Conservation (phyloP, 1,139 yeast genomes). For the Yamadazyma epiphylla region DNA sequence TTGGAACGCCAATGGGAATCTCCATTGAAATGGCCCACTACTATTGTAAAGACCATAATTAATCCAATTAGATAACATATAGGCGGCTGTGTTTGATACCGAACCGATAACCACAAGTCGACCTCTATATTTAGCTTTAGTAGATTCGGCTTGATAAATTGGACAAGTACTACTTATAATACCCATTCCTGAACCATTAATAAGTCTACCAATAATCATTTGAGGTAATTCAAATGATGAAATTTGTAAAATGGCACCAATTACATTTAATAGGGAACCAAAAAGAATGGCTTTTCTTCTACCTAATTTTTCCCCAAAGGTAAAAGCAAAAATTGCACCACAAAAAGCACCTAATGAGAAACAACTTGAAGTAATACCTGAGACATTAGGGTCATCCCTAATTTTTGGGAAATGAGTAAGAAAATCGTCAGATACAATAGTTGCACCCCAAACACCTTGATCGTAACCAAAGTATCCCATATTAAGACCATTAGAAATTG, state of each 20-base stretch:
- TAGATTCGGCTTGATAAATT: conserved; percentile 27
- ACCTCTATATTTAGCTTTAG: conserved; percentile 29
- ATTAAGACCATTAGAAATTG: conserved; percentile 12
- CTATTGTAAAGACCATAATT: conserved; percentile 19
- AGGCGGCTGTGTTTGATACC: conserved; percentile 24
- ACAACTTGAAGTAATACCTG: conserved; percentile 38
- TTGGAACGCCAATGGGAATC: conserved; percentile 28
- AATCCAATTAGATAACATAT: conserved; percentile 19
- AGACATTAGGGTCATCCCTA: conserved; percentile 28
- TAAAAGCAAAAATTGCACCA: conserved; percentile 27
- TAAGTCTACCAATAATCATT: conserved; percentile 31
- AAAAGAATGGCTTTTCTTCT: conserved; percentile 21
- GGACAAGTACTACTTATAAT: conserved; percentile 25
- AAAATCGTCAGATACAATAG: conserved; percentile 36
- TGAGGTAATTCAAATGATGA: conserved; percentile 17
- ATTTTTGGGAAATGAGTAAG: conserved; percentile 24
- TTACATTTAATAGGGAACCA: conserved; percentile 19
- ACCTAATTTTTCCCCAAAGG: conserved; percentile 22
- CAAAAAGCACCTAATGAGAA: conserved; percentile 30
- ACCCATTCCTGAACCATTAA: conserved; percentile 37
- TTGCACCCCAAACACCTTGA: conserved; percentile 70
- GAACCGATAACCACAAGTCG: conserved; percentile 28
- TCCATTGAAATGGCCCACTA: conserved; percentile 21
- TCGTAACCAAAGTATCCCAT: conserved; percentile 57
- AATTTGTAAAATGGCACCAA: conserved; percentile 26